These are phyloP conservation scores for Coprinopsis marcescibilis DNA, from an alignment of 768 basidiomycete genomes.

Conservation along the genomic window DNA sequence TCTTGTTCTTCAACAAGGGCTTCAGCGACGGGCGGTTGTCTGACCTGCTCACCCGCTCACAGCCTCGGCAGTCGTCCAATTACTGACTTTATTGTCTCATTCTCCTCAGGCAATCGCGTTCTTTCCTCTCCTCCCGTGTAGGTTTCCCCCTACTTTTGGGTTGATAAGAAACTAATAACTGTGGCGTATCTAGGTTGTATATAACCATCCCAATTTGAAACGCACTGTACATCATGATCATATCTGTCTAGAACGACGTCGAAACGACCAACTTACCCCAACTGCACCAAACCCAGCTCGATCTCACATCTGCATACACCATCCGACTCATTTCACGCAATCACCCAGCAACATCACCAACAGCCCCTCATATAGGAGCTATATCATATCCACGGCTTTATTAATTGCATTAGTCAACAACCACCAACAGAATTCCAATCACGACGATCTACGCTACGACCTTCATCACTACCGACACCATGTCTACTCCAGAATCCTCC, in stretches of 20 bases:
- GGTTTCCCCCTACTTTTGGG: neutral
- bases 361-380: too few species aligned
- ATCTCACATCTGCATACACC: slow-evolving; percentile 17
- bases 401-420: slow-evolving; percentile 16
- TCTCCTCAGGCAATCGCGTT: neutral
- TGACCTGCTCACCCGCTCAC: slow-evolving; percentile 16
- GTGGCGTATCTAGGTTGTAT: slow-evolving; percentile 1
- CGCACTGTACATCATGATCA: slow-evolving; percentile 34
- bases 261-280: slow-evolving; percentile 11
- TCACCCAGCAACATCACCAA: too few species aligned
- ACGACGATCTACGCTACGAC: slow-evolving; percentile 15
- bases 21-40: slow-evolving; percentile 23
- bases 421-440: slow-evolving; percentile 7
- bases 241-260: slow-evolving; percentile 31
- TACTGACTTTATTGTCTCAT: neutral
- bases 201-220: neutral
- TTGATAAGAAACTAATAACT: neutral
- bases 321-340: slow-evolving; percentile 11
- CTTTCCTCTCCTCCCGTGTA: slow-evolving; percentile 7
- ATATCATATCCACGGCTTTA: slow-evolving; percentile 17
- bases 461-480: slow-evolving; percentile 16
- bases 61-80: neutral
- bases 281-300: slow-evolving; percentile 22
- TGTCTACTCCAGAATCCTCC: slow-evolving; percentile 14
- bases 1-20: slow-evolving; percentile 17